Evolutionary conservation across 208 protist genomes (phyloP).

Genomic region (Trypanosoma cruzi): DNA sequence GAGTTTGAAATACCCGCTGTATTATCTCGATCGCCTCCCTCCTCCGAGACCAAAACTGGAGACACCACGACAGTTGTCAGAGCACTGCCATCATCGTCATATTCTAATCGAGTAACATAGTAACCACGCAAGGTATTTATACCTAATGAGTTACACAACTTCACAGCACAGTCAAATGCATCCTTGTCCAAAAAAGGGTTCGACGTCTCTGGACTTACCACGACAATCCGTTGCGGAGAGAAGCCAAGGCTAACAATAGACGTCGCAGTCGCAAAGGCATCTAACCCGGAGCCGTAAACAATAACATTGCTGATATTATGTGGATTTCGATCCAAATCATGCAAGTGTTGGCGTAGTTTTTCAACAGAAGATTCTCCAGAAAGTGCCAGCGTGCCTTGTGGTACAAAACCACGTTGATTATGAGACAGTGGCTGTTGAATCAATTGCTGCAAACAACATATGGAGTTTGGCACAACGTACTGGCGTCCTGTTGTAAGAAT

Average conservation of each 20-base stretch:
- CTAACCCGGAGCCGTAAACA: conserved; percentile 87
- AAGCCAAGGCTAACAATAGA: conserved; percentile 77
- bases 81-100: conserved; percentile 74
- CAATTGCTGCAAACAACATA: conserved; percentile 64
- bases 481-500: conserved; percentile 87
- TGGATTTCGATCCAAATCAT: conserved; percentile 56
- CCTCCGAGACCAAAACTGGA: conserved; percentile 22
- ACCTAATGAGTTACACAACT: conserved; percentile 74
- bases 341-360: conserved; percentile 56
- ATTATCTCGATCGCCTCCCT: neutral
- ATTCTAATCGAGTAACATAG: conserved; percentile 79
- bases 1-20: conserved; percentile 30
- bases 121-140: conserved; percentile 82
- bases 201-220: conserved; percentile 58
- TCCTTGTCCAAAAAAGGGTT: conserved; percentile 48
- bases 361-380: conserved; percentile 55
- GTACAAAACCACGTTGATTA: conserved; percentile 42
- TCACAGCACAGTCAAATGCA: conserved; percentile 51
- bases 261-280: conserved; percentile 67
- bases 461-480: conserved; percentile 73
- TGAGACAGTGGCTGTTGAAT: conserved; percentile 32
- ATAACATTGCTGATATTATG: conserved; percentile 77
- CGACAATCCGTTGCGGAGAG: conserved; percentile 74
- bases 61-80: conserved; percentile 72
- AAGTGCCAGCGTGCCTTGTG: conserved; percentile 36